Percentiles rank a stretch among this genome's conserved stretches.
These are phyloP conservation scores for Hypoxylon sp. DNA, from an alignment of 2,329 filamentous ascomycete species.

Conservation along the genomic window DNA sequence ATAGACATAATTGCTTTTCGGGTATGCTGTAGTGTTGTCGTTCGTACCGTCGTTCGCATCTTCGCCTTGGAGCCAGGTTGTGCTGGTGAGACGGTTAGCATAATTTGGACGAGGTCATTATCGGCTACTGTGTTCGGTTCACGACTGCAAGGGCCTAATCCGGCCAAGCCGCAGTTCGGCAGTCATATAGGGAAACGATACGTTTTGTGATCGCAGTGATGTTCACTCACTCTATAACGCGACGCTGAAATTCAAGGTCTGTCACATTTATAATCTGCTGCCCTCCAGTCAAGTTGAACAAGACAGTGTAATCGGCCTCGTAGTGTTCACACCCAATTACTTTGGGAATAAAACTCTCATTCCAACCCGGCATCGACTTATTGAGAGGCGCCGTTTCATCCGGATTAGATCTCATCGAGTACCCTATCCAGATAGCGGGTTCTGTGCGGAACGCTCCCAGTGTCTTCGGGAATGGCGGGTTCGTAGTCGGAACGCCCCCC, in stretches of 20 bases:
- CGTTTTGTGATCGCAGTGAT: neutral
- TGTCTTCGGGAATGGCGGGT: slow-evolving; percentile 50
- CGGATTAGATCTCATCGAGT: slow-evolving; percentile 46
- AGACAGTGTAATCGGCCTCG: slow-evolving; percentile 54
- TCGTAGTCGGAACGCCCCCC: slow-evolving; percentile 52
- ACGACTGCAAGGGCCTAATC: neutral
- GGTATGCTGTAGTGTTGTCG: slow-evolving; percentile 54
- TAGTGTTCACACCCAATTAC: slow-evolving; percentile 57
- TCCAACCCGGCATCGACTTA: slow-evolving; percentile 47
- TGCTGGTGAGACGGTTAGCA: slow-evolving; percentile 42
- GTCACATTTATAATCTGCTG: slow-evolving; percentile 50
- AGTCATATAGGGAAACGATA: too few species aligned
- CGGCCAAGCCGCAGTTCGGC: neutral
- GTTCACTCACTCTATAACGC: slow-evolving; percentile 51
- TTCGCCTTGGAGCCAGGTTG: slow-evolving; percentile 48
- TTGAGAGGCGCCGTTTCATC: slow-evolving; percentile 43
- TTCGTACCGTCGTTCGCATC: slow-evolving; percentile 54
- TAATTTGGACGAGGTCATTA: neutral
- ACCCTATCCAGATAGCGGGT: slow-evolving; percentile 58
- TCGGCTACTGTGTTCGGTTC: neutral
- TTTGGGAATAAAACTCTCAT: slow-evolving; percentile 53
- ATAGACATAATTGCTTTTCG: slow-evolving; percentile 52
- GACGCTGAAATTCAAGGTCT: slow-evolving; percentile 47
- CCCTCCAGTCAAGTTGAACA: slow-evolving; percentile 53
- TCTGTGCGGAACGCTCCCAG: slow-evolving; percentile 57